Evolutionary conservation across 768 basidiomycete species (phyloP).

Genomic region (Harrya chromipes): DNA sequence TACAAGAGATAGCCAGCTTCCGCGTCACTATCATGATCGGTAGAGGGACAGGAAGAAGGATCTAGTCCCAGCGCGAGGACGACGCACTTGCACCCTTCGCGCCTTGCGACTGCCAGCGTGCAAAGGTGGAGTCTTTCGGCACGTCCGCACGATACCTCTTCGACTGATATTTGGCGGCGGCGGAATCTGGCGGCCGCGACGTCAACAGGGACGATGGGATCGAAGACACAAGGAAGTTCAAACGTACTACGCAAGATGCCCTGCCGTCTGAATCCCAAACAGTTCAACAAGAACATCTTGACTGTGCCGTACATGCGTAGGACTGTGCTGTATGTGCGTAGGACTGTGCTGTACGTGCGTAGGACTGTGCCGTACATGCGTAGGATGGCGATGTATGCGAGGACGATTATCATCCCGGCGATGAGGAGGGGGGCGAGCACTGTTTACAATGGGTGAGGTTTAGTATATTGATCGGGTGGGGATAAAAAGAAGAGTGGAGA

Average conservation of each 20-base stretch:
- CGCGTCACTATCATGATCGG: neutral
- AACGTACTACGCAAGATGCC: constrained; percentile 12
- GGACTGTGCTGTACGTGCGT: too few species aligned
- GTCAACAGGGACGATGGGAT: neutral
- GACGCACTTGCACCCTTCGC: neutral
- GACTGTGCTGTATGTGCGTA: too few species aligned
- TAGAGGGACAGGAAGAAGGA: too few species aligned
- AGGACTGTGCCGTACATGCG: too few species aligned
- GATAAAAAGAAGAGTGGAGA: too few species aligned
- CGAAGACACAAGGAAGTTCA: neutral
- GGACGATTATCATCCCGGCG: constrained; percentile 4
- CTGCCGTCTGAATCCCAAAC: neutral
- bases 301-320: constrained; percentile 3
- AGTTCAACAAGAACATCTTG: neutral
- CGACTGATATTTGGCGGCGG: constrained; percentile 19
- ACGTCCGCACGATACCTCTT: constrained; percentile 14
- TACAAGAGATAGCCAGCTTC: too few species aligned
- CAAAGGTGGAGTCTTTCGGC: constrained; percentile 7
- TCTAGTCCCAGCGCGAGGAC: neutral
- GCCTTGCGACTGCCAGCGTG: constrained; percentile 10
- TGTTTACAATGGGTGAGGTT: neutral
- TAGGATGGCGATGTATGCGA: constrained; percentile 12
- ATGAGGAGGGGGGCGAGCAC: constrained; percentile 14
- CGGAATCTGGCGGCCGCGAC: constrained; percentile 9
- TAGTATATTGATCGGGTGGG: too few species aligned